A percentile compares a stretch with the other conserved stretches of the same genome.
These are phyloP conservation scores for Phytophthora nicotianae DNA, from an alignment of 352 stramenopile genomes.

Conservation along the genomic window DNA sequence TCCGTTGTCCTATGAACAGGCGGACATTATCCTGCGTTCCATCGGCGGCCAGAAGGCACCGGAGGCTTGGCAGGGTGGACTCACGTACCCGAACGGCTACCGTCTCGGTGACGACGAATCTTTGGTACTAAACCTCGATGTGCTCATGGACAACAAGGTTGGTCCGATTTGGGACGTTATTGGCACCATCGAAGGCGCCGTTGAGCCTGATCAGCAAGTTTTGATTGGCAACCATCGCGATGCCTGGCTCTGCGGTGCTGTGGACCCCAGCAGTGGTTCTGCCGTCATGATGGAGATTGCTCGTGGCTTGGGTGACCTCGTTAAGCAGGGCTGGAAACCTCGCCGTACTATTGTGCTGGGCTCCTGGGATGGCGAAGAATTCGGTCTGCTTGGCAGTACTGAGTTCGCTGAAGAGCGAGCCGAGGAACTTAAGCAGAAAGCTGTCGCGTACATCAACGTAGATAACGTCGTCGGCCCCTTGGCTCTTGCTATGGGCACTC, in stretches of 20 bases:
- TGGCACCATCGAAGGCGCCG: constrained; percentile 61
- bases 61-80: constrained; percentile 54
- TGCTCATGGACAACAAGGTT: constrained; percentile 78
- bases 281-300: constrained; percentile 80
- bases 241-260: constrained; percentile 88
- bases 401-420: constrained; percentile 81
- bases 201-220: constrained; percentile 64
- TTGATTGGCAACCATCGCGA: constrained; percentile 89
- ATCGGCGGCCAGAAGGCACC: constrained; percentile 60
- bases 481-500: constrained; percentile 56
- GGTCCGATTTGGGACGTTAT: constrained; percentile 90
- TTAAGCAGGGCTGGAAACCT: constrained; percentile 68
- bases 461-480: constrained; percentile 68
- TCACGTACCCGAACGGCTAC: constrained; percentile 60
- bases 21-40: constrained; percentile 59
- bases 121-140: constrained; percentile 55
- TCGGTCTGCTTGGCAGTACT: constrained; percentile 80
- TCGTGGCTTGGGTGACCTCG: constrained; percentile 56
- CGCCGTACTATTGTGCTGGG: constrained; percentile 66
- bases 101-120: constrained; percentile 62
- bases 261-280: constrained; percentile 88
- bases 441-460: constrained; percentile 88
- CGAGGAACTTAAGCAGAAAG: constrained; percentile 51
- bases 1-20: constrained; percentile 74
- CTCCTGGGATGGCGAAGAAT: constrained; percentile 86